A percentile compares a stretch with the other conserved stretches of the same genome.
Evolutionary conservation across 495 filamentous ascomycete genomes (phyloP).

Genomic region (Penicillium herquei): DNA sequence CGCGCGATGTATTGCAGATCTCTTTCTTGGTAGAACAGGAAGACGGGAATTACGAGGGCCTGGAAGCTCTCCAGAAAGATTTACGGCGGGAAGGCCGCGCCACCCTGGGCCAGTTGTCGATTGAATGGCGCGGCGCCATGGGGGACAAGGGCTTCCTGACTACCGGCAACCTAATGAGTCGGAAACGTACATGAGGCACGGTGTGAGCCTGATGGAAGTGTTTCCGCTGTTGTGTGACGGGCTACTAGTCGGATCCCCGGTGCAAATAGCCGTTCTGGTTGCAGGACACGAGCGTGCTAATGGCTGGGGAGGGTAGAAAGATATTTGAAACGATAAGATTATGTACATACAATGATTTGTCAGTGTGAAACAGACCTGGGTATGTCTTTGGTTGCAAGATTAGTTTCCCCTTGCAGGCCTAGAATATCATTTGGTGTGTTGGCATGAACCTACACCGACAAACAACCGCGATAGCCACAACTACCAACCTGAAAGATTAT

Average conservation of each 20-base stretch:
- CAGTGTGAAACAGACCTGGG: neutral
- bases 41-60: constrained; percentile 43
- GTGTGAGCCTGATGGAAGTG: constrained; percentile 9
- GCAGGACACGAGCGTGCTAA: constrained; percentile 10
- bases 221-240: constrained; percentile 11
- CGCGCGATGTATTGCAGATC: constrained; percentile 86
- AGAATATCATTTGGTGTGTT: no score
- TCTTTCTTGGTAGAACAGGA: constrained; percentile 81
- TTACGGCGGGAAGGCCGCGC: constrained; percentile 58
- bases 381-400: no score
- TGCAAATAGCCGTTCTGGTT: constrained; percentile 19
- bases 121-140: constrained; percentile 88
- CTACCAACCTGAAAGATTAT: no score
- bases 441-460: no score
- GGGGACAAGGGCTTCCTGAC: constrained; percentile 84
- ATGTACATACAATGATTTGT: neutral
- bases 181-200: constrained; percentile 45
- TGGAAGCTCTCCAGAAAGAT: constrained; percentile 49
- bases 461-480: no score
- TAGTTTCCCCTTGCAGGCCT: no score
- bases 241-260: constrained; percentile 14
- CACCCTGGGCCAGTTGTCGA: constrained; percentile 74
- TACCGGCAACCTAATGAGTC: constrained; percentile 77
- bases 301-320: neutral
- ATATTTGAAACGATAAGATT: neutral